phyloP scores from a whole-genome alignment of 1,139 yeast genomes.

The Nematodospora anomalae region DNA sequence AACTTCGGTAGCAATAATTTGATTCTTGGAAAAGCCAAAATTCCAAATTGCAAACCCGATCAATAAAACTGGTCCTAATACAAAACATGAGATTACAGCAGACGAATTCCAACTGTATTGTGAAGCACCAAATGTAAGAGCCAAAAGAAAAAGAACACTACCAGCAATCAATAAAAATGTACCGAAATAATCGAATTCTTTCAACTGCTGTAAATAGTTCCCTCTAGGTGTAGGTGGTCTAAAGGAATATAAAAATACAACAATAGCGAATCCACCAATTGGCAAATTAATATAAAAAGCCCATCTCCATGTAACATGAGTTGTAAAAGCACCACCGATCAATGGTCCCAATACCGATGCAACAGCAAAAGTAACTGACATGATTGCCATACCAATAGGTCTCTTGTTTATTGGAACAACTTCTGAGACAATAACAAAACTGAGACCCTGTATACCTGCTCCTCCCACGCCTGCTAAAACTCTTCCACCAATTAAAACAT shows the following conservation, averaged over 20 bases:
- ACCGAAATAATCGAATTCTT: conserved; percentile 51
- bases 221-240: conserved; percentile 34
- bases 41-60: conserved; percentile 28
- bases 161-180: conserved; percentile 46
- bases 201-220: conserved; percentile 29
- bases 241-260: conserved; percentile 26
- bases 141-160: conserved; percentile 43
- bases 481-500: conserved; percentile 39
- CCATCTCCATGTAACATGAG: conserved; percentile 65
- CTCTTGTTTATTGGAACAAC: conserved; percentile 30
- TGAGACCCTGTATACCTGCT: conserved; percentile 30
- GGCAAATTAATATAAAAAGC: conserved; percentile 61
- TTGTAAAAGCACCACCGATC: conserved; percentile 52
- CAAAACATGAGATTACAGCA: conserved; percentile 45
- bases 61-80: conserved; percentile 38
- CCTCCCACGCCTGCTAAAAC: conserved; percentile 38
- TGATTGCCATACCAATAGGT: conserved; percentile 36
- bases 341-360: conserved; percentile 60
- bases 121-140: conserved; percentile 43
- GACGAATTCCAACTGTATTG: conserved; percentile 50
- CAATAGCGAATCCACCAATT: conserved; percentile 35
- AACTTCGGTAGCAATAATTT: conserved; percentile 30
- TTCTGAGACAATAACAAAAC: conserved; percentile 30
- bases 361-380: conserved; percentile 39
- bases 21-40: conserved; percentile 25